Base-by-base conservation (phyloP, 2,329 filamentous ascomycete species). In the Exophiala oligosperma region DNA sequence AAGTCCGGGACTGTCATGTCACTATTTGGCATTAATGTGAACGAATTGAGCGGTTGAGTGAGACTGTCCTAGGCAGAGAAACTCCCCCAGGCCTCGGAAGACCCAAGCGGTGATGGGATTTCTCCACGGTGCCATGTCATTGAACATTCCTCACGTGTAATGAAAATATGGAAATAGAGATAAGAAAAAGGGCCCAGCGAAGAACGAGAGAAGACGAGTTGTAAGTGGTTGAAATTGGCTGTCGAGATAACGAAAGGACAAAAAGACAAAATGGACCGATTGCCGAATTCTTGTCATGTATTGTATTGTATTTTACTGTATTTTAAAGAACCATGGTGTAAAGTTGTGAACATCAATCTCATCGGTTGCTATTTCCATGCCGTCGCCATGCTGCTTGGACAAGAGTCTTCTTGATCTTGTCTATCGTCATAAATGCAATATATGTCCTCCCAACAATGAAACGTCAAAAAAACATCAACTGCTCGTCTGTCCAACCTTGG, bases 391-490 rank as follows among this genome's bases (percentile, higher is more conserved):
- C 43, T 12, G 17, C 4, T 9, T 35, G 11, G 2, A 8, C 32
- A 35, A 35, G 11, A 2, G 32, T 9, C 9, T 35, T 17, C 17
- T 17, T 17, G 17, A 17, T 17, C 2, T 35, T 35, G 4, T 35
- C 11, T 35, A 35, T 35, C 9, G 8, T 11, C 32, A 35, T 35
- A 35, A 23, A 46, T 46, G 8, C n/a, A 17, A 17, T 44, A 24
- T 41, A 5, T n/a, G 8, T 24, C 17, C 9, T 24, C 26, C 6
- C 12, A 28, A 48, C 21, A 41, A 12, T 28, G n/a, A 24, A 12
- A 28, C 38, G 61, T 61, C 54, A 94, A 69, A 94, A 95, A 73
- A 93, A 91, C 64, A 92, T 70, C 65, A 94, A 68, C 70, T 92
- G 84, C 12, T 86, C 82, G 61, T 91, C 86, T 7, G 72, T 77